Percentiles rank a stretch among this genome's conserved stretches.
These are phyloP conservation scores for Ophiocordyceps australis DNA, from an alignment of 2,329 filamentous ascomycete genomes.

Conservation along the genomic window DNA sequence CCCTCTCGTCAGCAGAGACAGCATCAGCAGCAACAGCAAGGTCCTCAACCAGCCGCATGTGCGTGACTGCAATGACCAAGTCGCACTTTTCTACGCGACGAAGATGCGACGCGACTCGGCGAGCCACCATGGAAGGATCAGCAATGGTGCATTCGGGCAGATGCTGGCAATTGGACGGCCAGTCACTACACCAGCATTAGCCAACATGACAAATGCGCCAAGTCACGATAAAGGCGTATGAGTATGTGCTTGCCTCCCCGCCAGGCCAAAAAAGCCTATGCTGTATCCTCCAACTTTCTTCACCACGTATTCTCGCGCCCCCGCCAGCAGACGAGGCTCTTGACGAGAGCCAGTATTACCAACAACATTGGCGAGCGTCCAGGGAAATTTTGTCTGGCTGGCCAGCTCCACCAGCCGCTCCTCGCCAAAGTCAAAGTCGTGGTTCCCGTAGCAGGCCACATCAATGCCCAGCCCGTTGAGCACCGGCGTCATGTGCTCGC, in stretches of 20 bases:
- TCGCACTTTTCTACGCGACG: conserved; percentile 5
- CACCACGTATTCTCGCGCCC: conserved; percentile 1
- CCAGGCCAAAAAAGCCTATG: conserved; percentile 4
- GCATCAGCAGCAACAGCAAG: conserved; percentile 2
- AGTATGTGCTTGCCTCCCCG: no score
- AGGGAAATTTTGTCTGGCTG: conserved; percentile 2
- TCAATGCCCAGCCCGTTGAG: conserved; percentile 2
- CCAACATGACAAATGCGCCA: neutral
- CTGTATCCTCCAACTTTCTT: conserved; percentile 1
- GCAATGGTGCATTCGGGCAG: conserved; percentile 3
- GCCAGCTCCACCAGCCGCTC: conserved; percentile 1
- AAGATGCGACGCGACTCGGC: conserved; percentile 1
- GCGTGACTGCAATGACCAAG: conserved; percentile 8
- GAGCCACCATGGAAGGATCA: conserved; percentile 2
- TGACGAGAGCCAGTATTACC: no score
- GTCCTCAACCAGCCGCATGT: conserved; percentile 7
- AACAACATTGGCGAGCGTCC: conserved; percentile 4
- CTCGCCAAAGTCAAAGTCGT: conserved; percentile 4
- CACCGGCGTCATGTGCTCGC: conserved; percentile 3
- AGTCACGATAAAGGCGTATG: neutral
- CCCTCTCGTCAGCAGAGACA: conserved; percentile 2
- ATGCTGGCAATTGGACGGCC: conserved; percentile 4
- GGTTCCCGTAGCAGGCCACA: conserved; percentile 4
- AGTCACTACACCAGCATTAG: conserved; percentile 2
- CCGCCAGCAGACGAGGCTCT: conserved; percentile 2